phyloP scores from a whole-genome alignment of 2,329 filamentous ascomycete species.

The Microsporum canis region DNA sequence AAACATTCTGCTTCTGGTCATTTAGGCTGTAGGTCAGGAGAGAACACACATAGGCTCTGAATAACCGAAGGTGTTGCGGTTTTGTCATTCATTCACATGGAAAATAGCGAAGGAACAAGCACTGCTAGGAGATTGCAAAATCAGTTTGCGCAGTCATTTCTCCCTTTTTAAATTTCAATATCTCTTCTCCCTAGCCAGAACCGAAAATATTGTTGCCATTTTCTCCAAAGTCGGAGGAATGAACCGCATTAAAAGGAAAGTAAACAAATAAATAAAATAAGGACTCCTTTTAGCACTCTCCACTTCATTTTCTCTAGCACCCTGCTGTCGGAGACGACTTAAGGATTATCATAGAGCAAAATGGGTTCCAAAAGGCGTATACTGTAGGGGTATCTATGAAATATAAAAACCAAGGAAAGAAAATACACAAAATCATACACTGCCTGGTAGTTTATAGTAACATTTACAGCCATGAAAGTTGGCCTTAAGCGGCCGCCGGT shows the following conservation, averaged over 20 bases:
- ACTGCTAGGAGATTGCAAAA: background rate
- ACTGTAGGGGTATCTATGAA: background rate
- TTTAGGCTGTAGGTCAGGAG: background rate
- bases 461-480: background rate
- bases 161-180: background rate
- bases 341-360: background rate
- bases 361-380: background rate
- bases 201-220: background rate
- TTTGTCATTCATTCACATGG: background rate
- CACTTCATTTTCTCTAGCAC: background rate
- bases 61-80: background rate
- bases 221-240: background rate
- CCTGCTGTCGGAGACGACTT: background rate
- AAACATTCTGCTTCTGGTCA: background rate
- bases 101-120: background rate
- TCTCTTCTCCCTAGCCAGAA: background rate
- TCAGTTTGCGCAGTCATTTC: background rate
- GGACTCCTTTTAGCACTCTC: background rate
- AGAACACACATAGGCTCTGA: background rate
- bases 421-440: background rate
- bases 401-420: background rate
- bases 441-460: background rate
- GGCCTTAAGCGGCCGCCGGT: background rate
- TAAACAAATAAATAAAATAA: background rate
- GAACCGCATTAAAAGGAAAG: background rate